Evolutionary conservation across 1,284 basidiomycete species (phyloP), one percentile per base, ranked within the genome.

Genomic region (Coniferiporia weirii): DNA sequence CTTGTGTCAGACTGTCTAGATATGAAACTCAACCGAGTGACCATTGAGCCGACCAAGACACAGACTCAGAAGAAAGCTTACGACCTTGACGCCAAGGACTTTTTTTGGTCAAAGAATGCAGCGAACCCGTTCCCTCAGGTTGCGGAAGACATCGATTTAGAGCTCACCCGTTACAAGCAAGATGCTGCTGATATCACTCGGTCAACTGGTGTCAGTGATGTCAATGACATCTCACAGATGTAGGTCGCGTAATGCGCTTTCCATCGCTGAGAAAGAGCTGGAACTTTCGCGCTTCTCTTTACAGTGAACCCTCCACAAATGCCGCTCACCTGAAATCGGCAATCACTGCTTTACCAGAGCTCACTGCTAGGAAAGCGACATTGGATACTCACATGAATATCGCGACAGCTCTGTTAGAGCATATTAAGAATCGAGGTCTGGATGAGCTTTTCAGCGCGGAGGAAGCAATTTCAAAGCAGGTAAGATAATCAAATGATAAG

Each of bases 361-460:
- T 99, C 48, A 98, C 96, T 2, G 95, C 96, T 17, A 83, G 97
- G 48, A 99, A 99, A 68, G 89, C 93, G 50, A 96, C 93, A 1
- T 82, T 99, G 38, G 97, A 99, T 71, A 95, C 96, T 0, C 96
- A 99, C 66, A 99, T 99, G 95, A 98, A 99, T 75, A 98, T 99
- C 58, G 97, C 97, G 36, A 98, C 96, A 2, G 89, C 96, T 6
- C 76, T 99, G 13, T 76, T 99, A 34, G 95, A 97, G 71, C 89
- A 98, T 19, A 98, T 99, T 78, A 98, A 98, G 76, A 86, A 88
- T 64, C 85, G 97, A 50, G 94, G 93, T 5, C 79, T 99, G 22
- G 97, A 99, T 72, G 96, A 96, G 66, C 79, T 99, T 15, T 99
- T 98, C 78, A 95, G 96, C 71, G 87, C 89, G 22, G 97, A 99